A percentile compares a stretch with the other conserved stretches of the same genome.
These are phyloP conservation scores for Beauveria australis DNA, from an alignment of 2,329 filamentous ascomycete species.

Conservation along the genomic window DNA sequence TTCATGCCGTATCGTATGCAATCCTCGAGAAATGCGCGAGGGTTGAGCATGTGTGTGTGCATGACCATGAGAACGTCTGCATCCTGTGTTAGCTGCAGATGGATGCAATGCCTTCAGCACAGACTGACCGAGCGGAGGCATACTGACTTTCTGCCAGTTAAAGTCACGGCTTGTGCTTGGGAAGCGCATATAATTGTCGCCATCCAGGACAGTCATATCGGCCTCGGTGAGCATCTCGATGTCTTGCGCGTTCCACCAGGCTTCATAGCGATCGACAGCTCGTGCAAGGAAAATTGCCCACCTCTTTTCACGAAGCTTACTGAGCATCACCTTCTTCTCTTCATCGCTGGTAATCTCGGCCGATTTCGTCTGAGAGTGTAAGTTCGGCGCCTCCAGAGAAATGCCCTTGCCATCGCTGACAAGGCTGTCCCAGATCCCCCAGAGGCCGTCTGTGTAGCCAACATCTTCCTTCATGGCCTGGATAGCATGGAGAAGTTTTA, in stretches of 20 bases:
- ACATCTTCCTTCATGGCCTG: conserved; percentile 59
- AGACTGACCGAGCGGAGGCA: conserved; percentile 52
- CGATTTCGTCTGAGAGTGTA: neutral
- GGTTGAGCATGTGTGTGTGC: conserved; percentile 74
- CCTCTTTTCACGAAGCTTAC: conserved; percentile 58
- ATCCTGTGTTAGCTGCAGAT: neutral
- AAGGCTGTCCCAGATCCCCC: conserved; percentile 46
- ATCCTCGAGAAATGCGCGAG: conserved; percentile 66
- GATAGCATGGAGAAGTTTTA: conserved; percentile 64
- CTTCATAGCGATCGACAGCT: conserved; percentile 59
- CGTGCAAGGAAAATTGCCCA: conserved; percentile 64
- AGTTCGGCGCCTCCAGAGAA: neutral
- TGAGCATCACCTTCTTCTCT: conserved; percentile 26
- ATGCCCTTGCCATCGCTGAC: conserved; percentile 21
- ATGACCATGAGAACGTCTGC: conserved; percentile 69
- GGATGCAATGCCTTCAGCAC: neutral
- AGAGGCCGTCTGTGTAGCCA: conserved; percentile 59
- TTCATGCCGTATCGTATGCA: conserved; percentile 50
- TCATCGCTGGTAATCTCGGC: conserved; percentile 23
- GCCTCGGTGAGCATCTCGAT: conserved; percentile 23
- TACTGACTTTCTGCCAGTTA: conserved; percentile 26
- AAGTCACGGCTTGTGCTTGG: conserved; percentile 19
- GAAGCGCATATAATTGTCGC: conserved; percentile 27
- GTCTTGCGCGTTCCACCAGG: conserved; percentile 49
- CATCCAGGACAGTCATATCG: conserved; percentile 24